Percentiles rank a stretch among this genome's conserved stretches.
Conservation (phyloP, 495 filamentous ascomycete genomes). For the Aspergillus funiculosus region DNA sequence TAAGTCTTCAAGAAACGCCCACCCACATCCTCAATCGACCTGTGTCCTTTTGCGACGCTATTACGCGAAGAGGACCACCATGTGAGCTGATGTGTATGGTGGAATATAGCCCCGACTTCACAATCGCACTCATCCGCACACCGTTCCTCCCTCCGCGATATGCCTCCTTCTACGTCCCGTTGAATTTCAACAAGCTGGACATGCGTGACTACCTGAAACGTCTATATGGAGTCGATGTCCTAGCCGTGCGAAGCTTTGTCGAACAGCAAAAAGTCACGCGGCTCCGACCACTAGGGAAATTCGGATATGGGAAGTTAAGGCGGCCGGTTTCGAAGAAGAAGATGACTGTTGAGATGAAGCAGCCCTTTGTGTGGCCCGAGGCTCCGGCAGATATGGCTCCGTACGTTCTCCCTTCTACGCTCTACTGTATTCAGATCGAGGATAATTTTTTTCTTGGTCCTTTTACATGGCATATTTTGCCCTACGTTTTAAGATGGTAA, state of each 20-base stretch:
- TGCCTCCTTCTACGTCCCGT: constrained; percentile 78
- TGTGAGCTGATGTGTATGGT: constrained; percentile 2
- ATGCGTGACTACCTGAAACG: constrained; percentile 81
- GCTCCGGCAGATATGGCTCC: constrained; percentile 48
- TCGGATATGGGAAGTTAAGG: constrained; percentile 36
- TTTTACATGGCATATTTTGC: background rate
- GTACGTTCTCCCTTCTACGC: constrained; percentile 38
- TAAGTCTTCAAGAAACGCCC: constrained; percentile 34
- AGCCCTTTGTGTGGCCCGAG: constrained; percentile 81
- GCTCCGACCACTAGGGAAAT: constrained; percentile 33
- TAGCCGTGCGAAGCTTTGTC: constrained; percentile 72
- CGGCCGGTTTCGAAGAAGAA: constrained; percentile 69
- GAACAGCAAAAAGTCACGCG: constrained; percentile 57
- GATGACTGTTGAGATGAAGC: constrained; percentile 81
- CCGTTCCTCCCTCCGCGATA: constrained; percentile 66
- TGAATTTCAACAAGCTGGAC: constrained; percentile 87
- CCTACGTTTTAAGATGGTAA: background rate
- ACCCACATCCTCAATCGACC: background rate
- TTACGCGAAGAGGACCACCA: too few species aligned
- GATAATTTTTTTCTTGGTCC: background rate
- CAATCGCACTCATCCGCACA: constrained; percentile 67
- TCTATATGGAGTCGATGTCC: constrained; percentile 61
- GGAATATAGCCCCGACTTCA: constrained; percentile 64
- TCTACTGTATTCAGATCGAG: too few species aligned
- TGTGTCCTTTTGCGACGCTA: too few species aligned